Evolutionary conservation across 2,329 filamentous ascomycete genomes (phyloP).

Genomic region (Dryadomyces quercus-mongolicae): DNA sequence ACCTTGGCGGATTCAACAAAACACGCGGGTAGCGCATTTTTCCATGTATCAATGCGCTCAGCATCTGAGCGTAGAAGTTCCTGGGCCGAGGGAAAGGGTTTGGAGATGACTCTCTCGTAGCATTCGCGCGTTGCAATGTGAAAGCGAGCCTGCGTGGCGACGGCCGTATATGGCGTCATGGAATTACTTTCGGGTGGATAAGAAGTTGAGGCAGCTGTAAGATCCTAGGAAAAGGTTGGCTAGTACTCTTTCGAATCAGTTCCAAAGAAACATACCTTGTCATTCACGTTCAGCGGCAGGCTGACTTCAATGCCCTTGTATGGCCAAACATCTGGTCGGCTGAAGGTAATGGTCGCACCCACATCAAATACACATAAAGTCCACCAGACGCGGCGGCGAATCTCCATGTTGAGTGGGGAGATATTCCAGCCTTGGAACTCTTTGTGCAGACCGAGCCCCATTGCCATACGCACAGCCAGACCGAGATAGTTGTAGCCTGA

Average conservation of each 20-base stretch:
- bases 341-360: constrained; percentile 29
- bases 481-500: constrained; percentile 37
- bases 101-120: constrained; percentile 32
- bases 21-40: constrained; percentile 21
- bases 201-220: constrained; percentile 22
- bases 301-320: constrained; percentile 15
- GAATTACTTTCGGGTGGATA: constrained; percentile 22
- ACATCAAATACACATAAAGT: constrained; percentile 28
- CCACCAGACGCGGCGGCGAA: constrained; percentile 13
- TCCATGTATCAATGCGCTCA: constrained; percentile 25
- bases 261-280: constrained; percentile 3
- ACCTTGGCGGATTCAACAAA: constrained; percentile 21
- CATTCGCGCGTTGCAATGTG: constrained; percentile 30
- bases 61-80: constrained; percentile 29
- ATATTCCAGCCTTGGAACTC: constrained; percentile 20
- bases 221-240: constrained; percentile 10
- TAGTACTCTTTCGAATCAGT: no score
- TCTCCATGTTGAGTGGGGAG: constrained; percentile 19
- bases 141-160: constrained; percentile 20
- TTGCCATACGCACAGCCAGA: constrained; percentile 34
- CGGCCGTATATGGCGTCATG: constrained; percentile 30
- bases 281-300: constrained; percentile 14
- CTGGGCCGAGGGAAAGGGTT: constrained; percentile 25
- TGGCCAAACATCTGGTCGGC: constrained; percentile 15
- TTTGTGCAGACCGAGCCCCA: constrained; percentile 34